Base-by-base conservation (phyloP, 108 stramenopile species). In the Conticribra guillardii region DNA sequence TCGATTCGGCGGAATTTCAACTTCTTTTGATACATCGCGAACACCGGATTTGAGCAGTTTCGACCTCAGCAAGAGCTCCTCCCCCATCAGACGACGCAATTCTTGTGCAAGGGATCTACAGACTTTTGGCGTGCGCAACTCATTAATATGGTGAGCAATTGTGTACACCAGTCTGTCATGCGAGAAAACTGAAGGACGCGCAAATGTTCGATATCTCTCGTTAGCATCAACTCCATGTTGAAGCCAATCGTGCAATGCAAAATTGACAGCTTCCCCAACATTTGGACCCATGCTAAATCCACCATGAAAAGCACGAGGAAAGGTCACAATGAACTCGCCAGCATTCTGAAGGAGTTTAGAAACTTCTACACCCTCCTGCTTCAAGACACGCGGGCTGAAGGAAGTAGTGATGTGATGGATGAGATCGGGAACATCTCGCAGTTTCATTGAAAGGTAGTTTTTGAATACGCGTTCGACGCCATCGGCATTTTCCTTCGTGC, bases 271-370 rank as follows among this genome's bases (percentile, higher is more conserved):
- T 76, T 99, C 99, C 4, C 96, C 99, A 54, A 85, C 71, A 81
- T 99, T 99, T 16, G 97, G 97, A 7, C 99, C 99, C 49, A 90
- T 71, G 62, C 89, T 92, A 62, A 98, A 99, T 0, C 99, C 99
- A 28, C 95, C 90, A 71, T 99, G 99, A 68, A 96, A 99, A 0
- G 98, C 87, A 55, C 92, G 84, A 46, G 99, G 99, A 68, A 99
- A 98, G 3, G 99, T 99, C 34, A 99, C 89, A 53, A 99, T 88
- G 70, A 91, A 99, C 57, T 95, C 94, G 22, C 98, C 97, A 18
- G 92, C 82, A 71, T 96, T 60, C 67, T 99, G 99, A 45, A 87
- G 69, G 14, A 95, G 69, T 49, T 94, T 92, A 82, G 83, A 97
- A 29, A 98, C 96, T 2, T 87, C 88, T 0, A 98, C 96, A 51